Percentiles rank a stretch among this genome's conserved stretches.
These are phyloP conservation scores for Candolleomyces aberdarensis DNA, from an alignment of 768 basidiomycete species.

Conservation along the genomic window DNA sequence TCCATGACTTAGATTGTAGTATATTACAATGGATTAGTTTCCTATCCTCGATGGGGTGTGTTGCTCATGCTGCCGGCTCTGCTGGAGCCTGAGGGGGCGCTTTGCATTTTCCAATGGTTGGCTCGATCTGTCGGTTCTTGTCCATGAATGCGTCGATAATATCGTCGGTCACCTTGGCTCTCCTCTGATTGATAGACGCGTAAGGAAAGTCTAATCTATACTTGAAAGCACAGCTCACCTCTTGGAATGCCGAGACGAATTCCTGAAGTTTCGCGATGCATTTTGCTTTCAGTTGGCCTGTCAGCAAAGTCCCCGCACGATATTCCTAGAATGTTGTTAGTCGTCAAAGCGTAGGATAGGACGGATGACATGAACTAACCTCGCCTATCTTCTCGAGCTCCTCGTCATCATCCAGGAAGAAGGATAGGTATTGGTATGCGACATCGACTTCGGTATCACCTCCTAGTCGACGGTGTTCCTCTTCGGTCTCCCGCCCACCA, in stretches of 20 bases:
- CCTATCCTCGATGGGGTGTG: not conserved
- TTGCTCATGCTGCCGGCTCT: not conserved
- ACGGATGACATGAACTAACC: conserved; percentile 39
- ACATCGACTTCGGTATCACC: conserved; percentile 96
- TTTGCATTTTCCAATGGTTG: conserved; percentile 41
- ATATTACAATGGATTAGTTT: not conserved
- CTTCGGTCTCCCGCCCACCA: conserved; percentile 93
- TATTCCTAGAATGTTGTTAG: conserved; percentile 57
- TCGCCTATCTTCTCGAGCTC: conserved; percentile 73
- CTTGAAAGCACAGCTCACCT: conserved; percentile 27
- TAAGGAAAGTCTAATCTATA: conserved; percentile 1
- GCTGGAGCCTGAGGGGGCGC: conserved; percentile 1
- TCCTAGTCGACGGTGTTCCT: conserved; percentile 85
- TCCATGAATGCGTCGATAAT: conserved; percentile 80
- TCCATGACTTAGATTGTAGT: not conserved
- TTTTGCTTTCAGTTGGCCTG: conserved; percentile 86
- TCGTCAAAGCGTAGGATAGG: not conserved
- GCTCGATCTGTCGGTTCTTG: conserved; percentile 67
- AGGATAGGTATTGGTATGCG: conserved; percentile 89
- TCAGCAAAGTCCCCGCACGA: conserved; percentile 80
- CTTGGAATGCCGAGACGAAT: conserved; percentile 87
- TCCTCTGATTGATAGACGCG: conserved; percentile 47
- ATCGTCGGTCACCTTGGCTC: conserved; percentile 77
- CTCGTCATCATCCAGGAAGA: conserved; percentile 96
- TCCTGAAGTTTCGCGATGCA: conserved; percentile 82